Conservation (phyloP, 306 rosid genomes). For the Lathyrus oleraceus region DNA sequence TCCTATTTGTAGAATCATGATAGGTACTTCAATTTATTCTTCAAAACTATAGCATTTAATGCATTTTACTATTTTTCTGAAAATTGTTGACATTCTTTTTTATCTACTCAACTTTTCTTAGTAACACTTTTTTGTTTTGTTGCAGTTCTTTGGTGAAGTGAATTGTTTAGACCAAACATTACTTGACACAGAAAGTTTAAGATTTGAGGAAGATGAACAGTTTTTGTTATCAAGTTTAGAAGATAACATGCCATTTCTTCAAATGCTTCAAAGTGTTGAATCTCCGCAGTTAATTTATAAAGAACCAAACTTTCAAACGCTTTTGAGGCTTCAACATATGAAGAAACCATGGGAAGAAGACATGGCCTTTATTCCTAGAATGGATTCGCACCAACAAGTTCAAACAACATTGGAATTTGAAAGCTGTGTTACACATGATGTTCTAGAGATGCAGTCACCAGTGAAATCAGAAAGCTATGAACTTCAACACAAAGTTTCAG, state of each 20-base stretch:
- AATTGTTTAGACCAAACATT: conserved; percentile 58
- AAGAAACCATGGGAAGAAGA: conserved; percentile 62
- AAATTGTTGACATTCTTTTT: conserved; percentile 44
- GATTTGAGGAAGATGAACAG: conserved; percentile 47
- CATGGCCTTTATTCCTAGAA: conserved; percentile 29
- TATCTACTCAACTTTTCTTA: conserved; percentile 18
- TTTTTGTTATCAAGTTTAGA: conserved; percentile 49
- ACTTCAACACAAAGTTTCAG: conserved; percentile 40
- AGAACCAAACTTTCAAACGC: conserved; percentile 74
- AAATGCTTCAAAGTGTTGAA: conserved; percentile 81
- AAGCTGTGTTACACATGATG: conserved; percentile 70
- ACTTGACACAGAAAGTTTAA: conserved; percentile 38
- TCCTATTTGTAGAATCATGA: conserved; percentile 42
- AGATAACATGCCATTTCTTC: conserved; percentile 76
- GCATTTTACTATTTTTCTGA: conserved; percentile 41
- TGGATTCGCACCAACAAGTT: conserved; percentile 48
- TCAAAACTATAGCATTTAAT: conserved; percentile 51
- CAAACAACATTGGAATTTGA: conserved; percentile 52
- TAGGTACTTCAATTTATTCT: conserved; percentile 54
- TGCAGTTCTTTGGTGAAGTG: conserved; percentile 64
- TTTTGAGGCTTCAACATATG: conserved; percentile 61
- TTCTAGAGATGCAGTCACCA: conserved; percentile 58
- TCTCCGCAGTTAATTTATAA: conserved; percentile 51
- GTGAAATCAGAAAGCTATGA: conserved; percentile 66
- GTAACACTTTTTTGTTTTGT: background rate